These are phyloP conservation scores for Spizellomyces punctatus DNA, from an alignment of 192 early-diverging fungal genomes.

Conservation along the genomic window DNA sequence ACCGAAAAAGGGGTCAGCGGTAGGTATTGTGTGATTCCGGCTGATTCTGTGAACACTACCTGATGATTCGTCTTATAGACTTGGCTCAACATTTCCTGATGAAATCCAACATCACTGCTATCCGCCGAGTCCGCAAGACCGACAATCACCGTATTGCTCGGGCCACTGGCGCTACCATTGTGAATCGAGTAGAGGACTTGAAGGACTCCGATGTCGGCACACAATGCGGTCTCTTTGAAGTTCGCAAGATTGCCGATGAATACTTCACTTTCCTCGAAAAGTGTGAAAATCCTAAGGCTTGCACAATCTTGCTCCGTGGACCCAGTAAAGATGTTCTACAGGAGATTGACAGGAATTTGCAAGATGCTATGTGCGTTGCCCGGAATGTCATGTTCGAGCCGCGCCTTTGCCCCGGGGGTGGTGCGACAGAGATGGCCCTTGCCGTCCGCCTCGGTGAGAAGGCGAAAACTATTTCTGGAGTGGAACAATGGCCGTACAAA, in stretches of 20 bases:
- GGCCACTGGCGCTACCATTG: conserved; percentile 95
- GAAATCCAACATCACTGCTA: conserved; percentile 96
- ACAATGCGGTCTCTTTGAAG: conserved; percentile 87
- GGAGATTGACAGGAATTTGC: conserved; percentile 98
- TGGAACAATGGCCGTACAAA: conserved; percentile 96
- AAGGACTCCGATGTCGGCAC: conserved; percentile 96
- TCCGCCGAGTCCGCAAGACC: conserved; percentile 96
- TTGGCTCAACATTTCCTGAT: conserved; percentile 98
- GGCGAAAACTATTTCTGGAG: conserved; percentile 85
- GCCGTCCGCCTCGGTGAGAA: conserved; percentile 86
- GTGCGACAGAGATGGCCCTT: conserved; percentile 97
- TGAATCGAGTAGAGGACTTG: conserved; percentile 95
- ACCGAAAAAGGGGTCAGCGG: conserved; percentile 99
- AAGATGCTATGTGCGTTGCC: conserved; percentile 98
- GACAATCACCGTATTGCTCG: conserved; percentile 99
- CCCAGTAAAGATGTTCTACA: conserved; percentile 97
- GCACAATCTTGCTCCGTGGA: conserved; percentile 95
- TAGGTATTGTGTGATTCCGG: conserved; percentile 31
- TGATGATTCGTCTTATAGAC: conserved; percentile 52
- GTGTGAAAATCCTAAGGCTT: conserved; percentile 97
- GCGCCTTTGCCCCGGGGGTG: conserved; percentile 91
- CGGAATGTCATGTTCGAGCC: conserved; percentile 98
- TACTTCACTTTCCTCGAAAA: conserved; percentile 96
- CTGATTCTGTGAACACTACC: background rate
- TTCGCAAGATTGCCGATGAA: conserved; percentile 99